Percentiles rank a stretch among this genome's conserved stretches.
Evolutionary conservation across 176 grass and related monocot species (phyloP).

Genomic region (Carex parvula): DNA sequence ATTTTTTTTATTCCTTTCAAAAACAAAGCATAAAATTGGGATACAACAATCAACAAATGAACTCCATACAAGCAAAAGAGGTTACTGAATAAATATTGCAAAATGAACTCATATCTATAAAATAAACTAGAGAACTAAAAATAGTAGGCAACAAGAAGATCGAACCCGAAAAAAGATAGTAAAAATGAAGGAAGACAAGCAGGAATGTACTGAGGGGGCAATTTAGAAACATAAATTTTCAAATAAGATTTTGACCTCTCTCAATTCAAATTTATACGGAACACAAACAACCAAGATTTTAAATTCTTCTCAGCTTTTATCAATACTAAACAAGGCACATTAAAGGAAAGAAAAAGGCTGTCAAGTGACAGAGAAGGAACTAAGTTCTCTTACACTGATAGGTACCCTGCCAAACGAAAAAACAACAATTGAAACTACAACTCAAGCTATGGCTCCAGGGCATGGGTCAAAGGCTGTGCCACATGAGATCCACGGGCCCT

Average conservation of each 20-base stretch:
- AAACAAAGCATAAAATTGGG: too few species aligned
- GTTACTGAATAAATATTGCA: background rate
- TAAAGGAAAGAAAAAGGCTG: background rate
- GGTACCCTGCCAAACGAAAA: background rate
- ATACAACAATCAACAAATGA: background rate
- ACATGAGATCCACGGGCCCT: constrained; percentile 78
- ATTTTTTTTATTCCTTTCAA: too few species aligned
- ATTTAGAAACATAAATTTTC: background rate
- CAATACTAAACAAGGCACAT: background rate
- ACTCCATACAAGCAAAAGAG: background rate
- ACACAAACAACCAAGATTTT: constrained; percentile 9
- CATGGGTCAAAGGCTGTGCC: constrained; percentile 73
- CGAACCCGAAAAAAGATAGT: background rate
- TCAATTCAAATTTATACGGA: constrained; percentile 17
- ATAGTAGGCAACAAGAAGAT: background rate
- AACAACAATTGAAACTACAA: constrained; percentile 3
- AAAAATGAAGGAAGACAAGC: background rate
- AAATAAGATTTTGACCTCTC: constrained; percentile 2
- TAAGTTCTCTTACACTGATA: constrained; percentile 10
- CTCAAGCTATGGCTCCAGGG: constrained; percentile 65
- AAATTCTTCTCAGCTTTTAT: constrained; percentile 16
- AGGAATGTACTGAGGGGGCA: background rate
- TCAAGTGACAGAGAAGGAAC: constrained; percentile 3
- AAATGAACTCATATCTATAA: background rate
- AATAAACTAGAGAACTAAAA: background rate